Conservation (phyloP, 1,284 basidiomycete genomes). For the Rhodotorula sp. region DNA sequence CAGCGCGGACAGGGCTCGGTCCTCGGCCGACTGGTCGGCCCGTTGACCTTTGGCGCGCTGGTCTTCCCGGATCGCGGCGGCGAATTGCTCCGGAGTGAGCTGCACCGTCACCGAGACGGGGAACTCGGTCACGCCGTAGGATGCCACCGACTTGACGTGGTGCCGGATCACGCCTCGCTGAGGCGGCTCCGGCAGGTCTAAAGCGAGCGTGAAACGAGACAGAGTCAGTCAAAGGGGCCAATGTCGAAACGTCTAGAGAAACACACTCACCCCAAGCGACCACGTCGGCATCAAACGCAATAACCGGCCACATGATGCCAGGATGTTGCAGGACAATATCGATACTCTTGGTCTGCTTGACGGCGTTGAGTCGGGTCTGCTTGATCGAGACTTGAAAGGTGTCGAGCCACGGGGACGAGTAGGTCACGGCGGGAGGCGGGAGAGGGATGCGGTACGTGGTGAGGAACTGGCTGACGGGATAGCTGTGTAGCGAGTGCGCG, state of each 20-base stretch:
- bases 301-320: constrained; percentile 83
- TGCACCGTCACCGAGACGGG: constrained; percentile 67
- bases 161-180: constrained; percentile 66
- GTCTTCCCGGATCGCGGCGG: constrained; percentile 41
- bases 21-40: constrained; percentile 40
- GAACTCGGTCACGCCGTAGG: constrained; percentile 72
- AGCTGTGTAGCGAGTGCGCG: neutral
- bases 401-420: constrained; percentile 58
- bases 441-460: constrained; percentile 72
- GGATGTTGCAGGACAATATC: constrained; percentile 75
- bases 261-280: constrained; percentile 63
- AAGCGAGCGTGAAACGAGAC: too few relatives aligned
- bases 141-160: constrained; percentile 85
- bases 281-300: constrained; percentile 91
- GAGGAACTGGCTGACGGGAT: constrained; percentile 59
- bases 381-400: constrained; percentile 62
- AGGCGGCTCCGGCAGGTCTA: constrained; percentile 57
- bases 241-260: neutral
- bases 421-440: constrained; percentile 53
- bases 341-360: constrained; percentile 66
- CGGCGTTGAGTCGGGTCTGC: constrained; percentile 61
- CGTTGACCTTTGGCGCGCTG: constrained; percentile 43
- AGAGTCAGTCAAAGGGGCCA: neutral
- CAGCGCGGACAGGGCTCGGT: constrained; percentile 64
- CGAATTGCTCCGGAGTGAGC: constrained; percentile 49